These are phyloP conservation scores for Apiospora kogelbergensis DNA, from an alignment of 2,329 filamentous ascomycete genomes.

Conservation along the genomic window DNA sequence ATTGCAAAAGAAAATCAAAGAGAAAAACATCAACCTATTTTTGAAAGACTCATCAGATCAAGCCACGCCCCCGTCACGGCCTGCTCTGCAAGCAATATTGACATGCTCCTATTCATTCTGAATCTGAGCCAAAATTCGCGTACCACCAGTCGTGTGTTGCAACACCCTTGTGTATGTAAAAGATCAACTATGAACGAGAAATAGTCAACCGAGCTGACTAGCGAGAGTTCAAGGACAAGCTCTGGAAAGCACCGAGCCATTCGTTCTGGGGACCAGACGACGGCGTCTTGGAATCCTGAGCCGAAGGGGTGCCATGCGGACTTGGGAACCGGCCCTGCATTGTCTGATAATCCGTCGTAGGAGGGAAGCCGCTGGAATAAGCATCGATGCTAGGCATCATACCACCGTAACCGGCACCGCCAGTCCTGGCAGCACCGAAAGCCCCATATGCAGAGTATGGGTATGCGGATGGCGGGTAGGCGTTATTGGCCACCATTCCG, in stretches of 20 bases:
- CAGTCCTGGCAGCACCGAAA: constrained; percentile 42
- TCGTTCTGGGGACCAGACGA: constrained; percentile 49
- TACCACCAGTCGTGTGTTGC: neutral
- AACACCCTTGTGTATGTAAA: constrained; percentile 1
- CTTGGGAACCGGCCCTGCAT: constrained; percentile 40
- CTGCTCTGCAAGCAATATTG: constrained; percentile 15
- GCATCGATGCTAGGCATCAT: constrained; percentile 42
- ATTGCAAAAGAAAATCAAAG: constrained; percentile 16
- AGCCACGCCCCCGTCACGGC: constrained; percentile 27
- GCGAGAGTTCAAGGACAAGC: constrained; percentile 68
- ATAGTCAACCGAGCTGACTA: constrained; percentile 29
- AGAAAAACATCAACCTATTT: constrained; percentile 14
- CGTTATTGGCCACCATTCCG: constrained; percentile 36
- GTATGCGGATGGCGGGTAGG: constrained; percentile 40
- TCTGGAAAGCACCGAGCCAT: constrained; percentile 66
- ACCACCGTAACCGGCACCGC: constrained; percentile 36
- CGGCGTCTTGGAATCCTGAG: constrained; percentile 30
- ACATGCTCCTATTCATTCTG: constrained; percentile 14
- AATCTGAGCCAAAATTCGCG: neutral
- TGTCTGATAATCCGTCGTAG: constrained; percentile 42
- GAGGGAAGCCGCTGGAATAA: constrained; percentile 41
- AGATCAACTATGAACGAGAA: constrained; percentile 32
- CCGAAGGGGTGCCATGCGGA: constrained; percentile 32
- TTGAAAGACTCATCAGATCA: constrained; percentile 21
- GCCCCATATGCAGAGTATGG: constrained; percentile 43